Evolutionary conservation across 768 basidiomycete genomes (phyloP), one percentile per base, ranked within the genome.

Genomic region (Podaxis rugospora): DNA sequence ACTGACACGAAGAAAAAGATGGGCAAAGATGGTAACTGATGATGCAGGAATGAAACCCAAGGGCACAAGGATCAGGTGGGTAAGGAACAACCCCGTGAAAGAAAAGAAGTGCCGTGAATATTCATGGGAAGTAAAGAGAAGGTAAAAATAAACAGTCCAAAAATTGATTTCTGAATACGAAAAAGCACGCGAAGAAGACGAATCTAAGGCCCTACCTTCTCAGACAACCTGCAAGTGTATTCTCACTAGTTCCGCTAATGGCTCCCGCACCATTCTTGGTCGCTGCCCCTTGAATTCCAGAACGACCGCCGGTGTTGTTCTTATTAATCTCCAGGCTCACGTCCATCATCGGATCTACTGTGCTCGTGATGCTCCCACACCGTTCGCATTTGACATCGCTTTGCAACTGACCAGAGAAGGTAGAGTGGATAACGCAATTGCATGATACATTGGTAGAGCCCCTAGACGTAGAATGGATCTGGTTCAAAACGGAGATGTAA

Each of bases 301-400:
- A 44, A n/a, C 55, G 47, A 16, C 61, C 59, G 16, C 53, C 32
- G 32, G 40, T 50, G 27, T 16, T 76, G 77, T 27, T 55, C 42
- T 60, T 62, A 57, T 83, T 86, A 62, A 98, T 74, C 69, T 95
- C 94, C 23, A 98, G 80, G 65, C 90, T 94, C 63, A 98, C 81
- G 64, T 98, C 95, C 21, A 98, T 78, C 78, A 95, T 91, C 10
- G 93, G 93, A 66, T 98, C 96, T 42, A 88, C 74, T 1, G 92
- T 93, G 35, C 81, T 88, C 0, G 87, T 94, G 3, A 84, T 81
- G 60, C 85, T 89, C 3, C 85, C 84, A 70, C 96, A 98, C 6
- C 89, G 80, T 58, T 90, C 91, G 68, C 96, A 98, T 39, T 83
- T 87, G 51, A 98, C 90, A 50, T 96, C 92, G 64, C 93, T 95